Base-by-base conservation (phyloP, 2,329 filamentous ascomycete species). In the Clonostachys byssicola region DNA sequence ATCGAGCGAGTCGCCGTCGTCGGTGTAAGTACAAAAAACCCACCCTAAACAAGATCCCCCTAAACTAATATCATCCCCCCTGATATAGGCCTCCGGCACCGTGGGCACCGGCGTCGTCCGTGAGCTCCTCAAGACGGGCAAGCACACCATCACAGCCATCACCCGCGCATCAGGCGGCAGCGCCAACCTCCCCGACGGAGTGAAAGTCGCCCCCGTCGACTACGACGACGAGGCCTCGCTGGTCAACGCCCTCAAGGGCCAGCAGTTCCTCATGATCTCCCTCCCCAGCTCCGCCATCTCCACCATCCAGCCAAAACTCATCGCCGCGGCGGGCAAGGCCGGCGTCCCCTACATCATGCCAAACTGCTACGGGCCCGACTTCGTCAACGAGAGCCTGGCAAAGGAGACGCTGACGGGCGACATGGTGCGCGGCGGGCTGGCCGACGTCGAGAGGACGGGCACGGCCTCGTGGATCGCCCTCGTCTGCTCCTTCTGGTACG, bases 261-360 rank as follows among this genome's bases (percentile, higher is more conserved):
- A 83, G 51, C 68, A 85, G n/a, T 70, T 72, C 12, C 60, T 81
- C 5, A 68, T 79, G 54, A 78, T 81, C 52, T 74, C 75, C 33
- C 56, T 80, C 47, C 54, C 67, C 7, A 60, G 63, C 3, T 54
- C 49, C 0, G 73, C 72, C 0, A 65, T 73, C 0, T 56, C 47
- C 0, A 73, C 73, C 34, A 64, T 65, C 1, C 70, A 78, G 17
- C 55, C 50, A 47, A 73, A 71, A 47, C 61, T 81, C 12, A 59
- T 77, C 49, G 58, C 63, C 12, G 78, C 77, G 0, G 77, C 78
- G 1, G 71, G 65, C 18, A 70, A 74, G 47, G 75, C 77, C 0
- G 71, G 71, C 1, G 68, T 82, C 3, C 63, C 66, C 0, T 81
- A 73, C 53, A 51, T 82, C 45, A 66, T 81, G 60, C 77, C 78